These are phyloP conservation scores for Erythrobasidium hasegawianum DNA, from an alignment of 1,284 basidiomycete species.

Conservation along the genomic window DNA sequence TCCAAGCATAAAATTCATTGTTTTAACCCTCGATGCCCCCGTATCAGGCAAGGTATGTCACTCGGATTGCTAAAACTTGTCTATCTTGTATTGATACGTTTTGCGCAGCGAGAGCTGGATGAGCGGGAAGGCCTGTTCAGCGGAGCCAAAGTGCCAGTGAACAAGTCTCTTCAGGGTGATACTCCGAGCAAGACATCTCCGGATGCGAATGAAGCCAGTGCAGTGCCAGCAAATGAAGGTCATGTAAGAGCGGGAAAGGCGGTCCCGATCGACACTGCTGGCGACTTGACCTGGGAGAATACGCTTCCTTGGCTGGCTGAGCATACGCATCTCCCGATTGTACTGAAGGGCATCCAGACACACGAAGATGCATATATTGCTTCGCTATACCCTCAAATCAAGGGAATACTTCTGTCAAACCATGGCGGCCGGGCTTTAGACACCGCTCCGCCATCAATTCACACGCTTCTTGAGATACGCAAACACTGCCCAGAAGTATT, in stretches of 20 bases:
- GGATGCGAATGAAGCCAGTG: not conserved
- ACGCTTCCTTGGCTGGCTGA: constrained; percentile 53
- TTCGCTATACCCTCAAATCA: constrained; percentile 40
- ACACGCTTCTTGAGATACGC: constrained; percentile 54
- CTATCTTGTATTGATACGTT: not conserved
- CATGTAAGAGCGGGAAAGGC: too few relatives aligned
- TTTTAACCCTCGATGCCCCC: constrained; percentile 85
- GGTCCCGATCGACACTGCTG: constrained; percentile 17
- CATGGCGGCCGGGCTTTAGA: constrained; percentile 52
- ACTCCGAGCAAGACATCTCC: not conserved
- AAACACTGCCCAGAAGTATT: constrained; percentile 70
- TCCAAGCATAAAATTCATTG: constrained; percentile 73
- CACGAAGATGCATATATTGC: constrained; percentile 64
- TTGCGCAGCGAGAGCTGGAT: constrained; percentile 64
- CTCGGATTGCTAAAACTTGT: too few relatives aligned
- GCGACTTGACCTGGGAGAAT: constrained; percentile 46
- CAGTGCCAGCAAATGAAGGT: constrained; percentile 16
- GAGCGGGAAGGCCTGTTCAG: constrained; percentile 50
- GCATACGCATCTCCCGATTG: constrained; percentile 50
- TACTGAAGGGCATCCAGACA: constrained; percentile 54
- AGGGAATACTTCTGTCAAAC: constrained; percentile 48
- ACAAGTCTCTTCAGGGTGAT: not conserved
- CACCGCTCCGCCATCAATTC: constrained; percentile 38
- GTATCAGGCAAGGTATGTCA: constrained; percentile 63
- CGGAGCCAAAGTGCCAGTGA: constrained; percentile 42